phyloP scores from a whole-genome alignment of 495 filamentous ascomycete species.

The Trichoderma reesei region DNA sequence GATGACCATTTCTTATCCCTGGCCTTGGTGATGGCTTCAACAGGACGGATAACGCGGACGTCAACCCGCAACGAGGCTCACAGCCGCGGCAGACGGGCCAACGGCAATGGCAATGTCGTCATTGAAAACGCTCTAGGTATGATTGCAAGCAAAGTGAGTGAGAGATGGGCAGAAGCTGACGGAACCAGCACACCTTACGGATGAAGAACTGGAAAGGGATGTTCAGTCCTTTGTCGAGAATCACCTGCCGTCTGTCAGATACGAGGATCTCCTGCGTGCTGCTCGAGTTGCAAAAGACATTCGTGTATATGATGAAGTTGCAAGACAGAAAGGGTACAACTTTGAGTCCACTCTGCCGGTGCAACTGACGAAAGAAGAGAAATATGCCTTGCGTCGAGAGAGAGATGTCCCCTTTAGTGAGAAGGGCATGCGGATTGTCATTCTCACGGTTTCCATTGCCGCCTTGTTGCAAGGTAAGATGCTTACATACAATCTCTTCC shows the following conservation, averaged over 20 bases:
- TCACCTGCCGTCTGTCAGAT: constrained; percentile 14
- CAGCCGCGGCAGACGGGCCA: constrained; percentile 15
- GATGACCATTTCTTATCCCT: not conserved
- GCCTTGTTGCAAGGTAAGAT: constrained; percentile 19
- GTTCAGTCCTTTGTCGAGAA: constrained; percentile 15
- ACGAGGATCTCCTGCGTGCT: constrained; percentile 16
- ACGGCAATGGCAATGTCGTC: constrained; percentile 17
- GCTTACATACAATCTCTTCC: not conserved
- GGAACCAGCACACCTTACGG: constrained; percentile 17
- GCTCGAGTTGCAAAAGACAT: constrained; percentile 22
- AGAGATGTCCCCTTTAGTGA: constrained; percentile 20
- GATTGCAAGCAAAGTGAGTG: not conserved
- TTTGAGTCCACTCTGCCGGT: not conserved
- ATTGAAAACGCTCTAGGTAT: constrained; percentile 23
- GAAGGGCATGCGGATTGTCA: constrained; percentile 19
- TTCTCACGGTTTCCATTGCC: constrained; percentile 24
- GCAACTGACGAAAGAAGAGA: not conserved
- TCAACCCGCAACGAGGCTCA: not conserved
- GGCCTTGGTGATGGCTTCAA: not conserved
- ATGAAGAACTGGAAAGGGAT: constrained; percentile 20
- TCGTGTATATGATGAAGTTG: constrained; percentile 18
- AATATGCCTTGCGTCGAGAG: constrained; percentile 18
- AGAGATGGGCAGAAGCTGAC: constrained; percentile 8
- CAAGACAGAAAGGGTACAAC: constrained; percentile 7
- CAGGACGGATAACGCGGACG: not conserved